These are phyloP conservation scores for Cudoniella acicularis DNA, from an alignment of 495 filamentous ascomycete species.

Conservation along the genomic window DNA sequence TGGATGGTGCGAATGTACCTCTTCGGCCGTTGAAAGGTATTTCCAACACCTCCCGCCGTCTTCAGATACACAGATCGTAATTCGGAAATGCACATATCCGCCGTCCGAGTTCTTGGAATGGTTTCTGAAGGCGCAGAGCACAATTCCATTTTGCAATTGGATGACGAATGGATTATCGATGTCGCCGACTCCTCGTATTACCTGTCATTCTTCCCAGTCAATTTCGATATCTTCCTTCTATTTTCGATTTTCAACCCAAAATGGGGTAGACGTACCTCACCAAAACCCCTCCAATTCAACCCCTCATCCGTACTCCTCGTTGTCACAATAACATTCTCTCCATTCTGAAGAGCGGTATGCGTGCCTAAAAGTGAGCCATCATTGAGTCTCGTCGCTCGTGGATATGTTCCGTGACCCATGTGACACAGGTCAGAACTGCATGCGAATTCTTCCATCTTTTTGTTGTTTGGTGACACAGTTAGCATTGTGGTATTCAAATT, in stretches of 20 bases:
- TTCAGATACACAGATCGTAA: constrained; percentile 54
- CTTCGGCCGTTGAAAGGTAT: neutral
- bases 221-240: too few species aligned
- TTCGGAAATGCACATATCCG: constrained; percentile 54
- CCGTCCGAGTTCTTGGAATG: constrained; percentile 41
- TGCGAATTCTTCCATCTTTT: too few species aligned
- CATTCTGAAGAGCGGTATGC: constrained; percentile 36
- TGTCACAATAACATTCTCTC: constrained; percentile 31
- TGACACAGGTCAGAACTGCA: constrained; percentile 4
- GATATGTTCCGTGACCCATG: constrained; percentile 42
- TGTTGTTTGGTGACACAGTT: too few species aligned
- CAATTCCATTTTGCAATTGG: constrained; percentile 42
- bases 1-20: too few species aligned
- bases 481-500: too few species aligned
- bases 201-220: too few species aligned
- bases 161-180: constrained; percentile 59
- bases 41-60: constrained; percentile 42
- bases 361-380: constrained; percentile 45
- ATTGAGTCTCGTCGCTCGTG: constrained; percentile 41
- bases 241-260: too few species aligned
- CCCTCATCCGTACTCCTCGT: constrained; percentile 42
- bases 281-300: constrained; percentile 12
- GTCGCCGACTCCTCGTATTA: too few species aligned
- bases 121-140: constrained; percentile 63
- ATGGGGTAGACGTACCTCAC: neutral